These are phyloP conservation scores for Gracilaria gracilis DNA, from an alignment of 23 red algal species.

Conservation along the genomic window DNA sequence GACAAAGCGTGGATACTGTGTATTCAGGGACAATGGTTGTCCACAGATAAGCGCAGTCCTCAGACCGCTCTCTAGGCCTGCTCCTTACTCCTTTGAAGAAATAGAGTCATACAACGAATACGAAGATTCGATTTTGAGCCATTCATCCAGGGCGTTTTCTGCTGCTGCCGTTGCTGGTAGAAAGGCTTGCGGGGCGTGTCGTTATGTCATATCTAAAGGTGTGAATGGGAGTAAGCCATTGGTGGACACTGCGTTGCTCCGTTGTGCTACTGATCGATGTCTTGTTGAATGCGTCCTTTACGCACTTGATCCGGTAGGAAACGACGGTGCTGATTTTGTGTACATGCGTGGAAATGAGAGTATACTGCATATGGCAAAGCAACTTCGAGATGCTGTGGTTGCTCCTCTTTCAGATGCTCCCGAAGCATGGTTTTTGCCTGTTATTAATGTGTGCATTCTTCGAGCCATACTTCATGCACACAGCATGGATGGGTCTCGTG, in stretches of 20 bases:
- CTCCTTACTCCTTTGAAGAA: background rate
- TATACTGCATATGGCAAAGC: background rate
- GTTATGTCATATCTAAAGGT: constrained; percentile 2
- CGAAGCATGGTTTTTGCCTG: background rate
- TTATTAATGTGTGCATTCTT: background rate
- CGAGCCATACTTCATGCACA: background rate
- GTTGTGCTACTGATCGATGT: background rate
- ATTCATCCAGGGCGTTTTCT: background rate
- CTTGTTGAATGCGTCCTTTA: background rate
- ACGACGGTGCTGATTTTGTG: background rate
- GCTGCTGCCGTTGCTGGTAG: background rate
- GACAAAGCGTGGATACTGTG: background rate
- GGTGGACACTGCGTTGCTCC: background rate
- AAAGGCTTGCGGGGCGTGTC: background rate
- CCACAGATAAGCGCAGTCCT: background rate
- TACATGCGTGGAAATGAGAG: background rate
- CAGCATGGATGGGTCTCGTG: too few species aligned
- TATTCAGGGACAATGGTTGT: constrained; percentile 1
- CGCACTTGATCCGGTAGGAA: background rate
- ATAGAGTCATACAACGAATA: constrained; percentile 11
- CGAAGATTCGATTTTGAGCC: background rate
- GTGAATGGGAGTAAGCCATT: background rate
- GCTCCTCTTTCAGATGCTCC: background rate
- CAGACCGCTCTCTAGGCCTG: background rate
- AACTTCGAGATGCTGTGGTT: background rate